Percentiles rank a stretch among this genome's conserved stretches.
phyloP scores from a whole-genome alignment of 495 filamentous ascomycete genomes.

The Cladorrhinum samala region DNA sequence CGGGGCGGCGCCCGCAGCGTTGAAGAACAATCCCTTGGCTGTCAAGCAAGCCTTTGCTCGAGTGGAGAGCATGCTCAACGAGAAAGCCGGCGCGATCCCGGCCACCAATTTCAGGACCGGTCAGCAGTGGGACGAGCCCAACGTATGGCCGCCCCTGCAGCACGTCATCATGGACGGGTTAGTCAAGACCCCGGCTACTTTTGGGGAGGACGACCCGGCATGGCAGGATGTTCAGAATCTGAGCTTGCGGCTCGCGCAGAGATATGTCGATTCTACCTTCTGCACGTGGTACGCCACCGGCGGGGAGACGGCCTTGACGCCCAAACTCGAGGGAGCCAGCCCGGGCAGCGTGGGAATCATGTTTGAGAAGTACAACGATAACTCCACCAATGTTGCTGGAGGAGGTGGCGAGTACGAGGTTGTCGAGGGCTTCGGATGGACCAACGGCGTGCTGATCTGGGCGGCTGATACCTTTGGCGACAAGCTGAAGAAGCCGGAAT shows the following conservation, averaged over 20 bases:
- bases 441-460: constrained; percentile 48
- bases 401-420: constrained; percentile 46
- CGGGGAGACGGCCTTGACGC: constrained; percentile 37
- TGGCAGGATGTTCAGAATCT: constrained; percentile 36
- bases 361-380: constrained; percentile 48
- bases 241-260: constrained; percentile 38
- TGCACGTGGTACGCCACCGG: constrained; percentile 48
- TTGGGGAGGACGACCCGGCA: constrained; percentile 35
- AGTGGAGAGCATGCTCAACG: constrained; percentile 30
- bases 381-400: constrained; percentile 41
- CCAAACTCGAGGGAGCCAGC: constrained; percentile 35
- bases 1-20: constrained; percentile 37
- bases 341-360: constrained; percentile 35
- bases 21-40: constrained; percentile 42
- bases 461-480: constrained; percentile 40
- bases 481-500: constrained; percentile 36
- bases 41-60: constrained; percentile 34
- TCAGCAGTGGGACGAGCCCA: constrained; percentile 49
- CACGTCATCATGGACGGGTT: constrained; percentile 44
- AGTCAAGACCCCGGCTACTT: constrained; percentile 41
- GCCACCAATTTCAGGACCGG: constrained; percentile 41
- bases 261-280: constrained; percentile 46
- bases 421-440: constrained; percentile 49
- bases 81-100: constrained; percentile 37
- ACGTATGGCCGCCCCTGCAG: constrained; percentile 46